Conservation (phyloP, 352 stramenopile genomes). For the Phytophthora sp. region DNA sequence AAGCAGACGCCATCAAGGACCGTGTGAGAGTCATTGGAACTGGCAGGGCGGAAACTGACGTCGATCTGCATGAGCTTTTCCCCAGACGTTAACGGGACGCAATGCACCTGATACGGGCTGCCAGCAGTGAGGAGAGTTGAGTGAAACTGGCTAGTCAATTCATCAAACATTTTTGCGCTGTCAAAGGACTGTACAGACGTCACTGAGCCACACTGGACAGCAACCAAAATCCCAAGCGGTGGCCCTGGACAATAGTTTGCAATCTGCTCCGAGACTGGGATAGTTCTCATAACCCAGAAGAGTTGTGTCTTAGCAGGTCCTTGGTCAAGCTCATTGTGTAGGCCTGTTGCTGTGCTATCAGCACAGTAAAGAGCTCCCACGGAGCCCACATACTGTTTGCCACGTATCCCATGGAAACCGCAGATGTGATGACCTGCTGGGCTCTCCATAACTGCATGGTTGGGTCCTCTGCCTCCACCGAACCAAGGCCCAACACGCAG, state of each 20-base stretch:
- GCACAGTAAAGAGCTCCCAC: slow-evolving; percentile 43
- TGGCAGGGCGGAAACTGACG: slow-evolving; percentile 32
- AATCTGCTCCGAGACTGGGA: slow-evolving; percentile 18
- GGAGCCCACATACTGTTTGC: slow-evolving; percentile 43
- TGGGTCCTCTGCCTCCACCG: slow-evolving; percentile 40
- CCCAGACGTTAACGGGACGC: slow-evolving; percentile 35
- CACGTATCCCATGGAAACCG: slow-evolving; percentile 46
- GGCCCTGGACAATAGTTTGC: not conserved
- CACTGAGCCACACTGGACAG: slow-evolving; percentile 27
- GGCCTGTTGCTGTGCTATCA: slow-evolving; percentile 3
- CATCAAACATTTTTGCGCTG: slow-evolving; percentile 34
- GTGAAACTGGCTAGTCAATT: slow-evolving; percentile 40
- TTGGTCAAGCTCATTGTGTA: not conserved
- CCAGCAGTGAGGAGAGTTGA: slow-evolving; percentile 12
- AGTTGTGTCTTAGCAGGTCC: not conserved
- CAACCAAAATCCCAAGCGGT: slow-evolving; percentile 34
- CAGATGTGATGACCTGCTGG: slow-evolving; percentile 41
- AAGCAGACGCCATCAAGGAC: slow-evolving; percentile 65
- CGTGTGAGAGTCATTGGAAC: slow-evolving; percentile 6
- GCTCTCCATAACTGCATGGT: slow-evolving; percentile 34
- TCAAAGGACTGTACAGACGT: slow-evolving; percentile 46
- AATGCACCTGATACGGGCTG: slow-evolving; percentile 42
- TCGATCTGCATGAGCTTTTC: slow-evolving; percentile 64
- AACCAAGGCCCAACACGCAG: slow-evolving; percentile 55
- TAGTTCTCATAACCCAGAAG: slow-evolving; percentile 30